Base-by-base conservation (phyloP, 208 protist genomes). In the Acanthamoeba triangularis region DNA sequence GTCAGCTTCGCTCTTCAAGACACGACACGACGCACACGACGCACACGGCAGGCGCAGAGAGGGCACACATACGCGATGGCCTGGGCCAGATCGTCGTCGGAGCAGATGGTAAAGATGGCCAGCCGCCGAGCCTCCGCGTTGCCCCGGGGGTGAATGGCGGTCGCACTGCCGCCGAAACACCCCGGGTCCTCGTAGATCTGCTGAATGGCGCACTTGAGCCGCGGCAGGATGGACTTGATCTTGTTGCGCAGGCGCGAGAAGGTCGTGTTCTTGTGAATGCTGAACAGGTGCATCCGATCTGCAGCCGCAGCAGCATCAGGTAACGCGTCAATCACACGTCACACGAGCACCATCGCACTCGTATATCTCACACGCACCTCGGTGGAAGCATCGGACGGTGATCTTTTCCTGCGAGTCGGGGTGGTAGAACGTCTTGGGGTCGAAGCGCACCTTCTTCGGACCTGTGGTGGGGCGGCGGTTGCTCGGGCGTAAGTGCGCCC, bases 191-290 rank as follows among this genome's bases (percentile, higher is more conserved):
- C 72, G 35, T 80, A 49, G 41, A 80, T 41, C 72, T 80, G 72
- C 72, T 80, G 37, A 10, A 80, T 23, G 35, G 7, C 30, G 23
- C 72, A 80, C 18, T 80, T 80, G 28, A 80, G 33, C 5, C 82
- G 8, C 7, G 82, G 56, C 14, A 90, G 20, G 4, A 90, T 33
- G 6, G 82, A 90, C 16, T n/a, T 25, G 30, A 90, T 90, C 33
- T 90, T 90, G 82, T 90, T 90, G n/a, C 82, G 82, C 3, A 90
- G 82, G 3, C 82, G 41, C 2, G 54, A 59, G 54, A 90, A 59
- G 49, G 14, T 90, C n/a, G 54, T 47, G 52, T 90, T 37, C 30
- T 63, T 33, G 49, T 67, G 82, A 35, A 90, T 67, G 56, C 82
- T 90, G 37, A 90, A 90, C 7, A 90, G 82, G 16, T 65, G 52